phyloP scores from a whole-genome alignment of 805 yeast species.

The Maudiozyma turicensis region DNA sequence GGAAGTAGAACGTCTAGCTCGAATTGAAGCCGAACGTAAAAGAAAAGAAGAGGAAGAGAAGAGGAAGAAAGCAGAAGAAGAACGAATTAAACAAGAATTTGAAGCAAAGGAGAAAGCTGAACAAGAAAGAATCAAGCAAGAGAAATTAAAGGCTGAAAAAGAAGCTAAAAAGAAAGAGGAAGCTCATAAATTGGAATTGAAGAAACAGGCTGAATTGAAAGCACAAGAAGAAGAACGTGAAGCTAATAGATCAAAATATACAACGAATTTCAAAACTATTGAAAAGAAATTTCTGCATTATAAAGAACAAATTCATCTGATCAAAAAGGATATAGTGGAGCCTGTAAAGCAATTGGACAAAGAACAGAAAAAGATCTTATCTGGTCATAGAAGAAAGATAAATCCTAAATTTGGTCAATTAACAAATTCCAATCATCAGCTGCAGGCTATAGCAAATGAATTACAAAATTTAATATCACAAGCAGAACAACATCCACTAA shows the following conservation, averaged over 20 bases:
- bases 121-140: slow-evolving; percentile 9
- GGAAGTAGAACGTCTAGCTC: slow-evolving; percentile 2
- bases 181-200: slow-evolving; percentile 21
- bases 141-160: slow-evolving; percentile 9
- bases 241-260: slow-evolving; percentile 13
- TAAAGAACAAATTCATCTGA: slow-evolving; percentile 43
- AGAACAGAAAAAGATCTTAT: slow-evolving; percentile 43
- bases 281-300: slow-evolving; percentile 39
- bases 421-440: slow-evolving; percentile 59
- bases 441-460: slow-evolving; percentile 41
- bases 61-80: slow-evolving; percentile 9
- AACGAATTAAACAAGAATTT: slow-evolving; percentile 6
- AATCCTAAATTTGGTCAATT: slow-evolving; percentile 90
- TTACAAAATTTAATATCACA: slow-evolving; percentile 40
- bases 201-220: slow-evolving; percentile 11
- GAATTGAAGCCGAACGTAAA: slow-evolving; percentile 5
- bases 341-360: slow-evolving; percentile 42
- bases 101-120: slow-evolving; percentile 11
- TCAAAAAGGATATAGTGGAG: slow-evolving; percentile 50
- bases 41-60: slow-evolving; percentile 11
- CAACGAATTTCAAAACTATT: slow-evolving; percentile 27
- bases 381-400: slow-evolving; percentile 60
- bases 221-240: slow-evolving; percentile 15
- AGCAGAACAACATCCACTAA: slow-evolving; percentile 39
- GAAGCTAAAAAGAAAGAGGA: slow-evolving; percentile 11